These are phyloP conservation scores for Fonsecaea pugnacius DNA, from an alignment of 2,329 filamentous ascomycete species.

Conservation along the genomic window DNA sequence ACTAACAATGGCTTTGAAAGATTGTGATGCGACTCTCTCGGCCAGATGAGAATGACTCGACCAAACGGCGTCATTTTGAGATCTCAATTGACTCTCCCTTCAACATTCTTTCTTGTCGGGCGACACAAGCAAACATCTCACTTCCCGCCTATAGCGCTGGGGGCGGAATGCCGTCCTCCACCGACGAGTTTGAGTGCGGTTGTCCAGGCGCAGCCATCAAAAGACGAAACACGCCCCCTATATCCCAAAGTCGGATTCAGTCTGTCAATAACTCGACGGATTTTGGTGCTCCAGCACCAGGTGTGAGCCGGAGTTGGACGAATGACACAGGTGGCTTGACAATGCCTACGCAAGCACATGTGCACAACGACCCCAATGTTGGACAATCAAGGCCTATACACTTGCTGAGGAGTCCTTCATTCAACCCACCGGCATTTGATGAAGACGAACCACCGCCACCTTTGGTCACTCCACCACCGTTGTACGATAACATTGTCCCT, in stretches of 20 bases:
- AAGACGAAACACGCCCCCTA: slow-evolving; percentile 40
- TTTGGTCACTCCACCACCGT: slow-evolving; percentile 78
- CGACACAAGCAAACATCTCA: slow-evolving; percentile 86
- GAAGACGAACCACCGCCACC: slow-evolving; percentile 77
- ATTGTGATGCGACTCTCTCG: slow-evolving; percentile 92
- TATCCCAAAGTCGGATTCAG: slow-evolving; percentile 26
- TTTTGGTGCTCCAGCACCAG: slow-evolving; percentile 26
- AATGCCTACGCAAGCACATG: slow-evolving; percentile 56
- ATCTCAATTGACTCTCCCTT: slow-evolving; percentile 96
- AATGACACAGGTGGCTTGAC: slow-evolving; percentile 48
- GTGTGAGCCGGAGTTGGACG: slow-evolving; percentile 45
- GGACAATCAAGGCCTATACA: slow-evolving; percentile 74
- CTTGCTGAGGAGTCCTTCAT: slow-evolving; percentile 79
- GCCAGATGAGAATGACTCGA: slow-evolving; percentile 75
- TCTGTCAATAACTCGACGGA: slow-evolving; percentile 39
- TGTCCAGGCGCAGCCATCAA: slow-evolving; percentile 67
- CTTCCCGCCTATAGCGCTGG: slow-evolving; percentile 77
- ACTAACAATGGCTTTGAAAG: slow-evolving; percentile 49
- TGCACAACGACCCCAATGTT: slow-evolving; percentile 51
- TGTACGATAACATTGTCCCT: slow-evolving; percentile 77
- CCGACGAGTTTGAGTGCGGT: slow-evolving; percentile 65
- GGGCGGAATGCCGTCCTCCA: slow-evolving; percentile 55
- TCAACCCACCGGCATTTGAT: slow-evolving; percentile 85
- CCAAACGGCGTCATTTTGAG: slow-evolving; percentile 85
- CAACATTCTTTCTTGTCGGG: slow-evolving; percentile 88